Percentiles rank a stretch among this genome's conserved stretches.
Conservation (phyloP, 495 filamentous ascomycete species). For the Letharia lupina region DNA sequence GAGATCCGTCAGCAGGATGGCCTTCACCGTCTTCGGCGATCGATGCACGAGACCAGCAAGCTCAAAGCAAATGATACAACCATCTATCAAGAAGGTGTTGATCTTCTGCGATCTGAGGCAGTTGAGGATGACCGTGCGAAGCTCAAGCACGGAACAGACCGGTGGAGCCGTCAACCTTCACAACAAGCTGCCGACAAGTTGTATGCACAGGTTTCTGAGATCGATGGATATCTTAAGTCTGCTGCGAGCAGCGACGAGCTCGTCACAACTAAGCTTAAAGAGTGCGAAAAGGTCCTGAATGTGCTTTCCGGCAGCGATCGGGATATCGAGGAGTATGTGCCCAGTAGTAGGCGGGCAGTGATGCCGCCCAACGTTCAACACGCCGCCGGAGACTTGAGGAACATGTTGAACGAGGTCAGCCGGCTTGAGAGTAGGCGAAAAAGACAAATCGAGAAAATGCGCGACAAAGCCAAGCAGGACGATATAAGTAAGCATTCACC, state of each 20-base stretch:
- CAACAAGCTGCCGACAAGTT: constrained; percentile 63
- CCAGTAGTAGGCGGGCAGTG: constrained; percentile 66
- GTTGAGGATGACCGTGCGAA: constrained; percentile 71
- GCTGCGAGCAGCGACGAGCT: constrained; percentile 75
- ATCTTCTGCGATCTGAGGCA: constrained; percentile 67
- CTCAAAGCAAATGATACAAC: constrained; percentile 66
- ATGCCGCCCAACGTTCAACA: constrained; percentile 74
- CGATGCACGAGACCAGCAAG: constrained; percentile 79
- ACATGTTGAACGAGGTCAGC: constrained; percentile 71
- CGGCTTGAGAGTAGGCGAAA: constrained; percentile 70
- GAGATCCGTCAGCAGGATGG: constrained; percentile 93
- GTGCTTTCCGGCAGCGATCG: constrained; percentile 71
- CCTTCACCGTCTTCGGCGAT: constrained; percentile 58
- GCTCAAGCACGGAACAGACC: constrained; percentile 75
- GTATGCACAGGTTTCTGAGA: constrained; percentile 65
- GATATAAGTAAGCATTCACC: constrained; percentile 60
- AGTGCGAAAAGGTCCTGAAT: constrained; percentile 62
- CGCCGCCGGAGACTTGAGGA: constrained; percentile 63
- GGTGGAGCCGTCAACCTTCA: constrained; percentile 69
- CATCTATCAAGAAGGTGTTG: constrained; percentile 73
- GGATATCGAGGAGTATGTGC: constrained; percentile 79
- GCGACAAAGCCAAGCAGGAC: constrained; percentile 71
- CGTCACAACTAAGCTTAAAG: constrained; percentile 68
- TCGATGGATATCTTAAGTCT: constrained; percentile 79
- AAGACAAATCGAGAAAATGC: constrained; percentile 64